Base-by-base conservation (phyloP, 768 basidiomycete genomes). In the Rhizopogon roseolus region DNA sequence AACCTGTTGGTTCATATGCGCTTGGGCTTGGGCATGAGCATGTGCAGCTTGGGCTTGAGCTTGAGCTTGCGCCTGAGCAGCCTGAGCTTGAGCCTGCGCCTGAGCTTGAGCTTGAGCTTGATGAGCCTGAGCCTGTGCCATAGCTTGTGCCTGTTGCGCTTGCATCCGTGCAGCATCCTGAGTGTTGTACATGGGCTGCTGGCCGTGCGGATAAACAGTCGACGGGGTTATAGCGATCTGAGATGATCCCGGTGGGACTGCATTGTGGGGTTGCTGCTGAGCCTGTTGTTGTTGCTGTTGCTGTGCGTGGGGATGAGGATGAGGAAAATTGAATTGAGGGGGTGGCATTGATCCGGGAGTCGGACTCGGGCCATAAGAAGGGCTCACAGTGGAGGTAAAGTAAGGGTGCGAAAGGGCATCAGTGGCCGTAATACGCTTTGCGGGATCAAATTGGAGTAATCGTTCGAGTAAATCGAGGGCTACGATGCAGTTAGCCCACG, bases 401-500 rank as follows among this genome's bases (percentile, higher is more conserved):
- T 98, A 98, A 0, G 93, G 90, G 62, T 99, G 97, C 7, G 80
- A 82, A 53, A 98, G 81, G 0, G 96, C 94, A 42, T 98, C 90
- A 9, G 86, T 85, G 25, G 96, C 96, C 11, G 93, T 90, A 43
- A 95, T 84, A 51, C 97, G 87, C 62, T 93, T 88, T 28, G 86
- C 79, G 2, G 97, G 97, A 65, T 98, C 97, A 64, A 98, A 99
- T 64, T 98, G 94, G 44, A 99, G 82, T 41, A 98, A 83, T 45
- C 87, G 85, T 69, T 98, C 97, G 41, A 99, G 85, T 2, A 98
- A 81, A 70, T 98, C 93, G 66, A 98, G 81, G 22, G 96, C 96
- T 77, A 59, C 29, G 29, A 53, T 27, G 13, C 46, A 36, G 8
- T 48, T 8, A 48, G 53, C 46, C 55, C 13, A 17, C 41, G 42